Evolutionary conservation across 768 basidiomycete genomes (phyloP), one percentile per base, ranked within the genome.

Genomic region (Serendipita sp.): DNA sequence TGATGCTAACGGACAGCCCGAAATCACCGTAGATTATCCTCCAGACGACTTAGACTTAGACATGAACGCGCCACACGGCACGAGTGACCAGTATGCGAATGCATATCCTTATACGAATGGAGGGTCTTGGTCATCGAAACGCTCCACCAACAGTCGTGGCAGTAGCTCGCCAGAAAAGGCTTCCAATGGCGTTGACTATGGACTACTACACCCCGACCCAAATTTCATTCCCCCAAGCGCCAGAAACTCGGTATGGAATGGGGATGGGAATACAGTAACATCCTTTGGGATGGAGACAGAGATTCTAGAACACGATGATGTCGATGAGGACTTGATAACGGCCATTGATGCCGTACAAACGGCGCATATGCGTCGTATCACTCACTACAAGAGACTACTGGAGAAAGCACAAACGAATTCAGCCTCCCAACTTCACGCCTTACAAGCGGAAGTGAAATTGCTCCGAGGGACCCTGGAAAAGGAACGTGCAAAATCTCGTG

Each of bases 391-490:
- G 70, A 81, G 89, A 1, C 78, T 92, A 1, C 79, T 92, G 11
- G 89, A 92, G 68, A 85, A 86, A 45, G 80, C 88, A 0, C 91
- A 92, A 69, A 83, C 86, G 1, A 83, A 84, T 7, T 79, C 86
- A 1, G 88, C 89, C 0, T 85, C 89, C 1, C 91, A 92, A 70
- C 76, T 92, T 1, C 89, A 92, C 70, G 89, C 91, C 0, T 76
- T 93, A 0, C 89, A 92, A 73, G 89, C 89, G 1, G 88, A 92
- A 70, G 77, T 90, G 2, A 78, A 83, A 11, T 76, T 88, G 32
- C 76, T 92, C 35, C 82, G 86, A 47, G 74, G 76, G 11, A 78
- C 79, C 58, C 74, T 72, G 28, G 74, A 75, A n/a, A 60, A 69
- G 41, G 68, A 69, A 46, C 64, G 65, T 16, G 65, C 63, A 7